Evolutionary conservation across 768 basidiomycete genomes (phyloP).

Genomic region (Boletus rubropictus): DNA sequence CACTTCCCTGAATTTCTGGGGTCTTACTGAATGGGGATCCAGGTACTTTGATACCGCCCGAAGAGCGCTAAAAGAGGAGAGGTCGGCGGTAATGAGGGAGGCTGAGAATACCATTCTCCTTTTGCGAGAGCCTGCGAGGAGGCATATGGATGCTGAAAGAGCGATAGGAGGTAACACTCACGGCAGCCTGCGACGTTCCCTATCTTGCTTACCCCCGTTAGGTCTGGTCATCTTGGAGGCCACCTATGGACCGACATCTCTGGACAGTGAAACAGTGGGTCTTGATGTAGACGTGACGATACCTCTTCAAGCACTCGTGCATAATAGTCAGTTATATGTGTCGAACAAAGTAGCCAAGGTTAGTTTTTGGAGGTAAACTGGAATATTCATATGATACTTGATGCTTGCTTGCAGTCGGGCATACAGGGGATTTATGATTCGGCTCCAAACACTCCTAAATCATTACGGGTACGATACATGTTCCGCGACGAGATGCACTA

Average conservation of each 20-base stretch:
- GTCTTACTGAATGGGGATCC: constrained; percentile 16
- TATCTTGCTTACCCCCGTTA: constrained; percentile 28
- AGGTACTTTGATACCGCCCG: constrained; percentile 68
- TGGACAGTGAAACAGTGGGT: constrained; percentile 45
- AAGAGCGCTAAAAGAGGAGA: constrained; percentile 56
- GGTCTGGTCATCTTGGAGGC: constrained; percentile 77
- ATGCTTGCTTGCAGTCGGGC: constrained; percentile 41
- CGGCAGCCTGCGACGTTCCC: constrained; percentile 1
- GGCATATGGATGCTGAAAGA: constrained; percentile 58
- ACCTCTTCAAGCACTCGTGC: constrained; percentile 76
- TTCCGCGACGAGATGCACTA: constrained; percentile 73
- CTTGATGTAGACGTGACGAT: constrained; percentile 72
- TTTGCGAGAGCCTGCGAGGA: constrained; percentile 62
- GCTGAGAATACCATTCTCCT: constrained; percentile 56
- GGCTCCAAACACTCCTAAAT: constrained; percentile 65
- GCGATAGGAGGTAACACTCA: constrained; percentile 54
- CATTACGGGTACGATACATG: constrained; percentile 64
- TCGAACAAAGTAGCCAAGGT: constrained; percentile 75
- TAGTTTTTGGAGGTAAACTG: background rate
- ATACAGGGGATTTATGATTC: constrained; percentile 90
- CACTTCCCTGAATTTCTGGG: constrained; percentile 7
- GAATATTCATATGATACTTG: constrained; percentile 2
- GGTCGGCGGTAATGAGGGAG: constrained; percentile 56
- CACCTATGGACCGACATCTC: constrained; percentile 56
- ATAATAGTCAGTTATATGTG: constrained; percentile 71